Evolutionary conservation across 257 asterid genomes (phyloP).

Genomic region (Marsdenia floribunda): DNA sequence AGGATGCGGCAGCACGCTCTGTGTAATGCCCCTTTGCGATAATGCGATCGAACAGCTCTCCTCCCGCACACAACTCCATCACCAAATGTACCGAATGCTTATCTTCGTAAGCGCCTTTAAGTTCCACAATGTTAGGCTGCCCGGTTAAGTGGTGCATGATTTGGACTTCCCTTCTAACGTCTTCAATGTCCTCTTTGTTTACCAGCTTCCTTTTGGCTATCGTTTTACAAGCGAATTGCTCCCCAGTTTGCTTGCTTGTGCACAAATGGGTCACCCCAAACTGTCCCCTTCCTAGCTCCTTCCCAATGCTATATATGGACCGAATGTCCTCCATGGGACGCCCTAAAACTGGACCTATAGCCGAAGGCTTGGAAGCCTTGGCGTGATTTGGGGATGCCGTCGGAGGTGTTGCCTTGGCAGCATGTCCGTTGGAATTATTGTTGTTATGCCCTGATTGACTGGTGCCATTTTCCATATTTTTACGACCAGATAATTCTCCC

Average conservation of each 20-base stretch:
- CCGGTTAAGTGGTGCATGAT: slow-evolving; percentile 90
- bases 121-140: slow-evolving; percentile 68
- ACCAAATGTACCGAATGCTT: slow-evolving; percentile 82
- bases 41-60: slow-evolving; percentile 89
- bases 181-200: slow-evolving; percentile 80
- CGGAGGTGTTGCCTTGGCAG: slow-evolving; percentile 24
- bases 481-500: background rate
- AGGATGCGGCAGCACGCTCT: slow-evolving; percentile 79
- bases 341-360: slow-evolving; percentile 66
- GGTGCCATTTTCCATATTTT: background rate
- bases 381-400: slow-evolving; percentile 28
- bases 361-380: slow-evolving; percentile 33
- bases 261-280: slow-evolving; percentile 81
- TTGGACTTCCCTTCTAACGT: slow-evolving; percentile 84
- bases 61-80: slow-evolving; percentile 92
- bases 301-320: slow-evolving; percentile 57
- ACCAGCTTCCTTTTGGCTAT: slow-evolving; percentile 84
- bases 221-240: slow-evolving; percentile 76
- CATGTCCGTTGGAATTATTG: background rate
- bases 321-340: slow-evolving; percentile 82
- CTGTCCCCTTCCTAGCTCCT: slow-evolving; percentile 88
- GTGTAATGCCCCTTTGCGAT: slow-evolving; percentile 82
- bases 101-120: slow-evolving; percentile 84
- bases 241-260: slow-evolving; percentile 70
- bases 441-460: background rate